These are phyloP conservation scores for Cyberlindnera bimundalis DNA, from an alignment of 805 yeast species.

Conservation along the genomic window DNA sequence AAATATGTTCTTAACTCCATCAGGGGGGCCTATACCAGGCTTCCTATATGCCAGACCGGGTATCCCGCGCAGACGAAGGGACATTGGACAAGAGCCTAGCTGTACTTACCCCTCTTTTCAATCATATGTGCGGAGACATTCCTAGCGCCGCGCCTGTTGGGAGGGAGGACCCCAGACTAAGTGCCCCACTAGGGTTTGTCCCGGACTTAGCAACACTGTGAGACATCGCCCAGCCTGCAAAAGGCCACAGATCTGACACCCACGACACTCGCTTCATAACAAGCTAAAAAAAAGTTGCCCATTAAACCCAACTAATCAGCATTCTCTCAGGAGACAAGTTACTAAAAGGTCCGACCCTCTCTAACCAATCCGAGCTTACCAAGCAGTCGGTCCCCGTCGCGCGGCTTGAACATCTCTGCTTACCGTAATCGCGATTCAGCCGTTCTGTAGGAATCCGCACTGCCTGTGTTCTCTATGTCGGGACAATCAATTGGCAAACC, in stretches of 20 bases:
- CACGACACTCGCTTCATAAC: too few species aligned
- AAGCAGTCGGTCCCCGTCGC: not conserved
- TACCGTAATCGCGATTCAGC: slow-evolving; percentile 1
- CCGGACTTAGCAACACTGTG: slow-evolving; percentile 2
- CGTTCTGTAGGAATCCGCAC: slow-evolving; percentile 2
- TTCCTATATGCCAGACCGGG: too few species aligned
- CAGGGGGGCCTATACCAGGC: too few species aligned
- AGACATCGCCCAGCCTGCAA: too few species aligned
- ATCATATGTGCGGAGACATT: not conserved
- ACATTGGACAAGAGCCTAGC: not conserved
- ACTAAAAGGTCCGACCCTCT: too few species aligned
- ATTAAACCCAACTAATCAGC: too few species aligned
- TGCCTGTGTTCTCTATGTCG: too few species aligned
- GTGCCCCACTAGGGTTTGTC: not conserved
- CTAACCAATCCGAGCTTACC: not conserved
- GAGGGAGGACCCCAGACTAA: slow-evolving; percentile 1
- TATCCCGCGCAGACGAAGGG: not conserved
- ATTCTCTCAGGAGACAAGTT: too few species aligned
- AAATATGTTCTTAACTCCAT: too few species aligned
- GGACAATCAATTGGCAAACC: too few species aligned
- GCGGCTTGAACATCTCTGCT: not conserved
- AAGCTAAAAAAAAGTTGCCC: too few species aligned
- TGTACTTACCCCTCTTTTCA: slow-evolving; percentile 3
- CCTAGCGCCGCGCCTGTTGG: slow-evolving; percentile 1
- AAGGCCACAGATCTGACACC: too few species aligned